Conservation (phyloP, 2,329 filamentous ascomycete species). For the Neonectria sp. region DNA sequence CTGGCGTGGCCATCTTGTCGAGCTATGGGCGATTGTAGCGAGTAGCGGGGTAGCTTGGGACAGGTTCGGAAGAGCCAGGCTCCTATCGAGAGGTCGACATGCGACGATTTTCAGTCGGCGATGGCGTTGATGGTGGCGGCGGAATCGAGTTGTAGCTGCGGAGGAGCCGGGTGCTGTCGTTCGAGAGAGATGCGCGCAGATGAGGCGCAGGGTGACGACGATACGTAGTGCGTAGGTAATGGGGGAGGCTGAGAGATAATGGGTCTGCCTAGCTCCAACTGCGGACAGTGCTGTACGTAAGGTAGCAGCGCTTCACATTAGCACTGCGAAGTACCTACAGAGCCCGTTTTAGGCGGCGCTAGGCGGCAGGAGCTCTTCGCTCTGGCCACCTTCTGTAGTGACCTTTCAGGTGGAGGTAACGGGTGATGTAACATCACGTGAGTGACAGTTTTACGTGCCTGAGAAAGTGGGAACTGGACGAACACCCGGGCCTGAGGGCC, state of each 20-base stretch:
- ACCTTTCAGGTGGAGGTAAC: not conserved
- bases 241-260: conserved; percentile 51
- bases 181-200: conserved; percentile 43
- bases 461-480: conserved; percentile 1
- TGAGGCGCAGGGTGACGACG: conserved; percentile 49
- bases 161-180: conserved; percentile 41
- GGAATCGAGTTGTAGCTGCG: conserved; percentile 29
- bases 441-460: conserved; percentile 14
- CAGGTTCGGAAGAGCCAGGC: conserved; percentile 38
- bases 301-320: conserved; percentile 29
- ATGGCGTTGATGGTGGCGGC: conserved; percentile 33
- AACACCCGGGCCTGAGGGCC: conserved; percentile 14
- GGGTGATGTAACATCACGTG: conserved; percentile 37
- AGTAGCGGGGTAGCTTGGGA: conserved; percentile 52
- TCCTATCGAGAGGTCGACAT: conserved; percentile 46
- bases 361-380: conserved; percentile 40
- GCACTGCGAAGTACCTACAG: conserved; percentile 34
- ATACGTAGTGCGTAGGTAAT: conserved; percentile 37
- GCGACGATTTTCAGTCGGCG: conserved; percentile 34
- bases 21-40: conserved; percentile 37
- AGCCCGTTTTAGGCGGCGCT: conserved; percentile 22
- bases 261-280: conserved; percentile 37
- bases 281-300: conserved; percentile 32
- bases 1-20: conserved; percentile 66
- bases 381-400: conserved; percentile 23